Evolutionary conservation across 257 asterid species (phyloP), one percentile per base, ranked within the genome.

Genomic region (Primulina tabacum): DNA sequence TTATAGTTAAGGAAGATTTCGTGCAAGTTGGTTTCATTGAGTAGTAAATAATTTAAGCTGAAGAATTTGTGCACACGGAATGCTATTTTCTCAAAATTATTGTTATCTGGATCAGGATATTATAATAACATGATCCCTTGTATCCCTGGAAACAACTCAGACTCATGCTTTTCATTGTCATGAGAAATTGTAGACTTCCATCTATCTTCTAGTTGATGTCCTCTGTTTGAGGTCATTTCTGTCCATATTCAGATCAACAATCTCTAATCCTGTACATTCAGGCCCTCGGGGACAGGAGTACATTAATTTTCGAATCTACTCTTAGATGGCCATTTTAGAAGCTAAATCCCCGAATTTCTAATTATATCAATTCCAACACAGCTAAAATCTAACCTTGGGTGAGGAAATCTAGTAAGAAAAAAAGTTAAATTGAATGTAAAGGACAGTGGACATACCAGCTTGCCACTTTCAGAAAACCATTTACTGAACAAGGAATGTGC

Each of bases 381-480:
- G 52, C 52, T 40, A 47, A 43, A 47, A 47, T 47, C 6, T 3
- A 4, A 4, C 3, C 18, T 12, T 47, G 55, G 18, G 6, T 47
- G 55, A 47, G 55, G 55, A 12, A 12, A 47, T 14, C 55, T 12
- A 2, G 55, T 47, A 47, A 60, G 14, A 20, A 30, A 18, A 20
- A 14, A 53, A 24, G 5, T 34, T 33, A n/a, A 57, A 63, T 53
- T 64, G 65, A 75, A 64, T 29, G 65, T 63, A 24, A 68, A 69
- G 67, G 24, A 63, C 33, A 59, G 40, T 59, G 33, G 70, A 79
- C 89, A 63, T 82, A 89, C 99, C 93, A 89, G 84, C 85, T 94
- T 94, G 79, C 99, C 99, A 78, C 99, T 94, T 84, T 94, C 99
- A 65, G 99, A 94, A 78, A 94, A 94, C 97, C 97, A 94, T 87